phyloP scores from a whole-genome alignment of 2,329 filamentous ascomycete species.

The Penicillium sp. region DNA sequence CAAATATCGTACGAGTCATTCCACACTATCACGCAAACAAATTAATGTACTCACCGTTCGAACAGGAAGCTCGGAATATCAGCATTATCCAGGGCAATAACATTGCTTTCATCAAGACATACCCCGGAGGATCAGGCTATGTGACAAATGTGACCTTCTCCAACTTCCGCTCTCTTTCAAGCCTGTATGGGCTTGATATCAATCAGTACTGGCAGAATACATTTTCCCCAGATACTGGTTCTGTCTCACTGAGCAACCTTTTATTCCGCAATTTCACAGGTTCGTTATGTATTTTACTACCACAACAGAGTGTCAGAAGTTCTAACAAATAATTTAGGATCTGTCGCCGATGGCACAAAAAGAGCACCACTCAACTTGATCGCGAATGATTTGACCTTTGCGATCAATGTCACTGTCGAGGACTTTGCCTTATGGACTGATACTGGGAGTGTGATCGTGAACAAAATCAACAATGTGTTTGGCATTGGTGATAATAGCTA shows the following conservation, averaged over 20 bases:
- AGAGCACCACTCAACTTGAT: slow-evolving; percentile 38
- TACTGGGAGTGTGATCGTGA: slow-evolving; percentile 29
- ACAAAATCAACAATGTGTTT: slow-evolving; percentile 43
- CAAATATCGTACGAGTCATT: slow-evolving; percentile 32
- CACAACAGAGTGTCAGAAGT: too few relatives aligned
- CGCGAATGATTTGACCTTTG: slow-evolving; percentile 38
- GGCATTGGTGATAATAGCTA: slow-evolving; percentile 37
- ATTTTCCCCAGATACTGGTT: slow-evolving; percentile 28
- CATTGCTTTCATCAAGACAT: slow-evolving; percentile 47
- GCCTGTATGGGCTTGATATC: slow-evolving; percentile 31
- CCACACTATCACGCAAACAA: background rate
- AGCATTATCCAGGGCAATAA: slow-evolving; percentile 45
- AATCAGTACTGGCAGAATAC: slow-evolving; percentile 36
- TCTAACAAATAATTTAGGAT: slow-evolving; percentile 24
- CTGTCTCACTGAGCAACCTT: slow-evolving; percentile 30
- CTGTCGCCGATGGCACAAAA: slow-evolving; percentile 35
- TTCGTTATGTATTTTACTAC: background rate
- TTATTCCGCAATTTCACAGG: slow-evolving; percentile 33
- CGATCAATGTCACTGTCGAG: slow-evolving; percentile 37
- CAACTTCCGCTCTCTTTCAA: slow-evolving; percentile 32
- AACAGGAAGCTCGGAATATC: slow-evolving; percentile 40
- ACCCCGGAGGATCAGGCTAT: slow-evolving; percentile 44
- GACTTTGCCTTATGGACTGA: slow-evolving; percentile 44
- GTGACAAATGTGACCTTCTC: slow-evolving; percentile 42
- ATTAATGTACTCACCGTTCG: background rate